Conservation (phyloP, 148 eudicot genomes). For the Camellia japonica region DNA sequence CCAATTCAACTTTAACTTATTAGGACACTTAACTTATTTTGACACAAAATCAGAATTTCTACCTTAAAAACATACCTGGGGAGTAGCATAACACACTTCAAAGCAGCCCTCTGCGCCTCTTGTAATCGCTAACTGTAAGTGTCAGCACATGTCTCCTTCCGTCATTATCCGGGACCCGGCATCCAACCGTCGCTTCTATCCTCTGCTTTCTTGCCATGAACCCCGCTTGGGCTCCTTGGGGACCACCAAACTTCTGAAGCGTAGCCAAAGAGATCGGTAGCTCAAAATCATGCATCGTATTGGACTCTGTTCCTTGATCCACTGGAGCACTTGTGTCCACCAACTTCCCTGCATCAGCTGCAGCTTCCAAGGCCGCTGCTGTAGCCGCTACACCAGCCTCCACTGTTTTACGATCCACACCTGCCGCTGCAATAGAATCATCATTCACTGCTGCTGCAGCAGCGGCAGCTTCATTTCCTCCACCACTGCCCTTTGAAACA, state of each 20-base stretch:
- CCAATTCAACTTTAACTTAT: background rate
- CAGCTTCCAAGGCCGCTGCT: constrained; percentile 81
- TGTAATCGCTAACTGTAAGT: constrained; percentile 83
- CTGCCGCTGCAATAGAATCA: constrained; percentile 25
- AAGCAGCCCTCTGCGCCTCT: constrained; percentile 86
- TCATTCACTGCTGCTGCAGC: constrained; percentile 21
- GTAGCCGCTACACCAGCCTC: constrained; percentile 65
- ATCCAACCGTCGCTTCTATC: constrained; percentile 75
- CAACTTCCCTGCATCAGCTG: constrained; percentile 90
- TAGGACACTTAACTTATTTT: background rate
- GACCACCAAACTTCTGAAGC: constrained; percentile 74
- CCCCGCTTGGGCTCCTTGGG: constrained; percentile 72
- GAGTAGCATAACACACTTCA: constrained; percentile 23
- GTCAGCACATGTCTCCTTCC: constrained; percentile 91
- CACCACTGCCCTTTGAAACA: constrained; percentile 45
- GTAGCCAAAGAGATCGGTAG: constrained; percentile 73
- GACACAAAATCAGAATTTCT: background rate
- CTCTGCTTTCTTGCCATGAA: constrained; percentile 88
- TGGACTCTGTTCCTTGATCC: constrained; percentile 79
- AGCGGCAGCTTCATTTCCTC: constrained; percentile 22
- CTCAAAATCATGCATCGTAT: constrained; percentile 71
- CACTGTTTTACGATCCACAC: constrained; percentile 11
- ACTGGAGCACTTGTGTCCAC: constrained; percentile 94
- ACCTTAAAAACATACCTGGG: background rate
- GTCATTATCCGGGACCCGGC: constrained; percentile 77